These are phyloP conservation scores for Sporothrix inflata DNA, from an alignment of 2,329 filamentous ascomycete species.

Conservation along the genomic window DNA sequence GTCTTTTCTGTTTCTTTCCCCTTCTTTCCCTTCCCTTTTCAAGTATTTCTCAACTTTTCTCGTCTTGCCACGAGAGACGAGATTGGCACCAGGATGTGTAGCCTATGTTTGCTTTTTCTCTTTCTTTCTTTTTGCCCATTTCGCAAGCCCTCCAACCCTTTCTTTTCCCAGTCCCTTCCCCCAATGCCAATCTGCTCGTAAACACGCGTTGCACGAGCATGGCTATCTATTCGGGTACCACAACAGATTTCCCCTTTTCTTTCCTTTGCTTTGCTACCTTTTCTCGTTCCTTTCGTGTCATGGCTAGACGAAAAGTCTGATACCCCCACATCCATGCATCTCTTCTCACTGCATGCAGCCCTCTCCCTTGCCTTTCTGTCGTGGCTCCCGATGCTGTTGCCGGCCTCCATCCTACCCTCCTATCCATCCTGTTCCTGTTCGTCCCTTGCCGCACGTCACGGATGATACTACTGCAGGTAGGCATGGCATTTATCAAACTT, in stretches of 20 bases:
- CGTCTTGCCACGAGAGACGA: constrained; percentile 18
- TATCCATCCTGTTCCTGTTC: constrained; percentile 6
- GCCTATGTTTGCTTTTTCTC: background rate
- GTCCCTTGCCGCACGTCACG: constrained; percentile 7
- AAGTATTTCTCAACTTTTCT: background rate
- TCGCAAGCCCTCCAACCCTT: background rate
- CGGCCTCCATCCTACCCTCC: background rate
- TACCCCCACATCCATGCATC: background rate
- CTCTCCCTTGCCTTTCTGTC: constrained; percentile 13
- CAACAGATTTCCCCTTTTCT: background rate
- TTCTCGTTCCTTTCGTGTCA: background rate
- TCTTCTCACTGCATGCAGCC: background rate
- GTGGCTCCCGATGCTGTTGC: background rate
- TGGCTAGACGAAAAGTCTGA: background rate
- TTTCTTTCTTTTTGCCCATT: background rate
- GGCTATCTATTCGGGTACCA: constrained; percentile 12
- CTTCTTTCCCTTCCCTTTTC: background rate
- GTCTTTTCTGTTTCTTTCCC: background rate
- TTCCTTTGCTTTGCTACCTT: no score
- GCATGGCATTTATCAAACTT: constrained; percentile 14
- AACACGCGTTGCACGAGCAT: constrained; percentile 9
- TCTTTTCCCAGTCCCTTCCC: no score
- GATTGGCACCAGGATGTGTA: background rate
- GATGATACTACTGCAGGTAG: background rate
- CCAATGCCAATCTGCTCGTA: background rate